Conservation (phyloP, 495 filamentous ascomycete genomes). For the Xylaria nigripes region DNA sequence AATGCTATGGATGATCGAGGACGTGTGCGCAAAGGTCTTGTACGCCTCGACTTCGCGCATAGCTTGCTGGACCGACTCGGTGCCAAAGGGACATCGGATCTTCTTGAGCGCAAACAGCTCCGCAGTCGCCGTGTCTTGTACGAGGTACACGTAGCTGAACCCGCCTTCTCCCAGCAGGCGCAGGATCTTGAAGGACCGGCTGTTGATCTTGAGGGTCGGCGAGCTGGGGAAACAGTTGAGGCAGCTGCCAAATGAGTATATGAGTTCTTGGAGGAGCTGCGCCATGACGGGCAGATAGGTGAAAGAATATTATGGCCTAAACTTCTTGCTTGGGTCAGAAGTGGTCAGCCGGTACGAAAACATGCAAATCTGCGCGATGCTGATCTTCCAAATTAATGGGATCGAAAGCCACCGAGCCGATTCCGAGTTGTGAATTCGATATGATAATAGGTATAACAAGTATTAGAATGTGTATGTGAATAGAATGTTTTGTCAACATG, state of each 20-base stretch:
- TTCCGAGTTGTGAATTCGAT: neutral
- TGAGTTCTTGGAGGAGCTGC: constrained; percentile 76
- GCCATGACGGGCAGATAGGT: constrained; percentile 49
- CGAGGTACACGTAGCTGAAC: constrained; percentile 97
- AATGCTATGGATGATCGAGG: constrained; percentile 82
- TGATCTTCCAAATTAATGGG: neutral
- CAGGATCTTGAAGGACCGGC: constrained; percentile 87
- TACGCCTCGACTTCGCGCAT: constrained; percentile 97
- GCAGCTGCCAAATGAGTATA: constrained; percentile 88
- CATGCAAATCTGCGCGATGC: neutral
- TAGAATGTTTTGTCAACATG: neutral
- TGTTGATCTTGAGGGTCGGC: constrained; percentile 91
- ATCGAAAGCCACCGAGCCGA: neutral
- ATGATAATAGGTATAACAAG: neutral
- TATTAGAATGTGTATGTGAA: neutral
- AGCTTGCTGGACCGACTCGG: constrained; percentile 87
- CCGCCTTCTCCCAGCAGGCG: constrained; percentile 92
- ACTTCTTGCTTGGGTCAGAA: neutral
- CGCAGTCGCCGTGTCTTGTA: constrained; percentile 75
- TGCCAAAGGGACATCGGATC: constrained; percentile 94
- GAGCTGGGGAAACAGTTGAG: constrained; percentile 91
- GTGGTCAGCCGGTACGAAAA: neutral
- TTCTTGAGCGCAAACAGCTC: constrained; percentile 93
- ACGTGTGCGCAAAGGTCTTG: constrained; percentile 70
- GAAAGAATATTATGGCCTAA: neutral